A percentile compares a stretch with the other conserved stretches of the same genome.
Conservation (phyloP, 1,284 basidiomycete species). For the Malassezia yamatoensis region DNA sequence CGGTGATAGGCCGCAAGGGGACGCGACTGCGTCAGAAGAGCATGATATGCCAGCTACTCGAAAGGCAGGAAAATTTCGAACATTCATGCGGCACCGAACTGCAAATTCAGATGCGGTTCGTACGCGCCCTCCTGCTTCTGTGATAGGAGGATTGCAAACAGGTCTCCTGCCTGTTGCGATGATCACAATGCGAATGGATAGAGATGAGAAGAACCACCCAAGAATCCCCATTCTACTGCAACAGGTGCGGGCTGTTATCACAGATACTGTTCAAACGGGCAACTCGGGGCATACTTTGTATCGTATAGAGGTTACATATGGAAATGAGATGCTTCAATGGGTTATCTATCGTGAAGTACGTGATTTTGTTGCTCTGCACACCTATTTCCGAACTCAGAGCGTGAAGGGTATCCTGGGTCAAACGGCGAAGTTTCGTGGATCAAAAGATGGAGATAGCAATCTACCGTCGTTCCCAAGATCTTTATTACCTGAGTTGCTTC, state of each 20-base stretch:
- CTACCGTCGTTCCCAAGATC: conserved; percentile 87
- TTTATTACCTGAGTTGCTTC: conserved; percentile 71
- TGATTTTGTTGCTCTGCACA: conserved; percentile 82
- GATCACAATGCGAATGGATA: conserved; percentile 76
- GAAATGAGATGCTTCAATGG: conserved; percentile 79
- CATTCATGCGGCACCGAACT: neutral
- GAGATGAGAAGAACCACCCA: conserved; percentile 73
- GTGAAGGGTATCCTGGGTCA: conserved; percentile 36
- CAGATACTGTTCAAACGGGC: conserved; percentile 72
- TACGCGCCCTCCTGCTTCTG: neutral
- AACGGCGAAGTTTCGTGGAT: conserved; percentile 20
- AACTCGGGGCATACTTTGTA: conserved; percentile 71
- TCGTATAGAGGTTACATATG: conserved; percentile 91
- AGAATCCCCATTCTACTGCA: conserved; percentile 80
- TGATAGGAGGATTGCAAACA: neutral
- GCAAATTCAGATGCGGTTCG: neutral
- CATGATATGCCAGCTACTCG: neutral
- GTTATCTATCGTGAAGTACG: conserved; percentile 87
- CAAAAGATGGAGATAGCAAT: conserved; percentile 52
- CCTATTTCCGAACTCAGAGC: conserved; percentile 72
- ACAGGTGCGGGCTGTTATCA: conserved; percentile 69
- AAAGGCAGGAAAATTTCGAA: neutral
- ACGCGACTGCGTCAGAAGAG: neutral
- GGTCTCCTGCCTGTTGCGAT: conserved; percentile 21
- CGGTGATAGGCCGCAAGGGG: too few species aligned